Percentiles rank a stretch among this genome's conserved stretches.
Conservation (phyloP, 2,329 filamentous ascomycete species). For the Graphiopsis chlorocephala region DNA sequence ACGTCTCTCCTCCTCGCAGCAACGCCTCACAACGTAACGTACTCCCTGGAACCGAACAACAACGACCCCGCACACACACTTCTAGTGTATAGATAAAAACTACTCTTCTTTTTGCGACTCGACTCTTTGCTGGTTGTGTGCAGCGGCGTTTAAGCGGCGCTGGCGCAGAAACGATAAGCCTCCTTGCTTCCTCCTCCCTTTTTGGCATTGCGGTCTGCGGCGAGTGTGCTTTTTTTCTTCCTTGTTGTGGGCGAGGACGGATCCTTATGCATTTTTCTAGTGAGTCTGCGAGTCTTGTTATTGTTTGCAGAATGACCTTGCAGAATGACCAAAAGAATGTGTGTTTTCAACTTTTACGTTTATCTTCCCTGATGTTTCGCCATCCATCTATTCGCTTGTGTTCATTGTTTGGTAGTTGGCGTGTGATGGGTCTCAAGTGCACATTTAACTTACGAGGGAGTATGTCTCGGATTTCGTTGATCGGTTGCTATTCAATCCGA, state of each 20-base stretch:
- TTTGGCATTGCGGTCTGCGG: slow-evolving; percentile 15
- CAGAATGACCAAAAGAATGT: slow-evolving; percentile 16
- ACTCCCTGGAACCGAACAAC: background rate
- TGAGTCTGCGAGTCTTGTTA: slow-evolving; percentile 14
- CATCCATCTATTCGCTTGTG: background rate
- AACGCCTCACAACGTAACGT: background rate
- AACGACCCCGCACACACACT: background rate
- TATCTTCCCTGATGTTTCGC: background rate
- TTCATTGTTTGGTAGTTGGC: background rate
- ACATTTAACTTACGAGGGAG: background rate
- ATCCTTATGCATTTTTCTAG: slow-evolving; percentile 12
- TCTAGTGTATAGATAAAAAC: slow-evolving; percentile 16
- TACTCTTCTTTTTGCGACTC: slow-evolving; percentile 1
- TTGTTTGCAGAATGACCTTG: slow-evolving; percentile 16
- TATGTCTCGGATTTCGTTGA: background rate
- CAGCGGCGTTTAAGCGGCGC: slow-evolving; percentile 13
- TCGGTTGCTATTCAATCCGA: background rate
- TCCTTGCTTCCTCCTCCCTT: background rate
- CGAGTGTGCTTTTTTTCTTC: slow-evolving; percentile 6
- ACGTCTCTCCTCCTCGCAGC: slow-evolving; percentile 8
- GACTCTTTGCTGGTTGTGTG: slow-evolving; percentile 2
- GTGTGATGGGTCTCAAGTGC: background rate
- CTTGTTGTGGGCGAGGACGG: slow-evolving; percentile 4
- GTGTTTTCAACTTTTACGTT: background rate
- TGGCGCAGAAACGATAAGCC: background rate